Conservation (phyloP, 352 stramenopile species). For the Achlya hypogyna region DNA sequence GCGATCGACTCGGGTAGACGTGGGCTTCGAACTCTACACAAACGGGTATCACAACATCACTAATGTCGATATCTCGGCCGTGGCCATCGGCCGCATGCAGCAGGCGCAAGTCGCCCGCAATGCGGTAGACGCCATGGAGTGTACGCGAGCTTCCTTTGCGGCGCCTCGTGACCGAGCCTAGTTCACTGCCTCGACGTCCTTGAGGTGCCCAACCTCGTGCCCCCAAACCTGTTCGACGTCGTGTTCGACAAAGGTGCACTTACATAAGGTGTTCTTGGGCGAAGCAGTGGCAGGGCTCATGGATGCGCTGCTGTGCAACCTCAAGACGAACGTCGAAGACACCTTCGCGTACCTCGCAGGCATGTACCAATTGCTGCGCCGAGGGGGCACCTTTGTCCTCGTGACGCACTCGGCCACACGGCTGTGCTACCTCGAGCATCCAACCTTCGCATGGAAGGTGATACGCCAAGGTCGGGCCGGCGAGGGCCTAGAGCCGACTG, state of each 20-base stretch:
- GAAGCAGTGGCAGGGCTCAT: neutral
- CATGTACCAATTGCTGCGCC: neutral
- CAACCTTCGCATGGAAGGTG: constrained; percentile 1
- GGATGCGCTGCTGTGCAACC: neutral
- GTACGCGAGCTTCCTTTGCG: neutral
- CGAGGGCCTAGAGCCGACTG: neutral
- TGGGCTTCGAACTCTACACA: constrained; percentile 1
- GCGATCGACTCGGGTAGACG: neutral
- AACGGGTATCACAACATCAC: constrained; percentile 14
- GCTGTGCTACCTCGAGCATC: neutral
- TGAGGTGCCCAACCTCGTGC: neutral
- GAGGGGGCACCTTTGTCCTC: neutral
- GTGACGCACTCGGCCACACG: constrained; percentile 8
- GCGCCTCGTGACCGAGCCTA: neutral
- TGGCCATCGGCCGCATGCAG: constrained; percentile 7
- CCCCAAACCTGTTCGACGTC: neutral
- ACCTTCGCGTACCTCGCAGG: neutral
- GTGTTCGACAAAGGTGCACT: constrained; percentile 15
- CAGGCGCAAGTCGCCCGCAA: neutral
- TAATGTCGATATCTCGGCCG: constrained; percentile 5
- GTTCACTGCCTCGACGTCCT: constrained; percentile 1
- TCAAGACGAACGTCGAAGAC: constrained; percentile 12
- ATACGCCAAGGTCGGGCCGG: neutral
- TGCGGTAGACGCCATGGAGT: constrained; percentile 9
- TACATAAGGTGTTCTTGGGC: neutral